Evolutionary conservation across 495 filamentous ascomycete genomes (phyloP).

Genomic region (Amphirosellinia nigrospora): DNA sequence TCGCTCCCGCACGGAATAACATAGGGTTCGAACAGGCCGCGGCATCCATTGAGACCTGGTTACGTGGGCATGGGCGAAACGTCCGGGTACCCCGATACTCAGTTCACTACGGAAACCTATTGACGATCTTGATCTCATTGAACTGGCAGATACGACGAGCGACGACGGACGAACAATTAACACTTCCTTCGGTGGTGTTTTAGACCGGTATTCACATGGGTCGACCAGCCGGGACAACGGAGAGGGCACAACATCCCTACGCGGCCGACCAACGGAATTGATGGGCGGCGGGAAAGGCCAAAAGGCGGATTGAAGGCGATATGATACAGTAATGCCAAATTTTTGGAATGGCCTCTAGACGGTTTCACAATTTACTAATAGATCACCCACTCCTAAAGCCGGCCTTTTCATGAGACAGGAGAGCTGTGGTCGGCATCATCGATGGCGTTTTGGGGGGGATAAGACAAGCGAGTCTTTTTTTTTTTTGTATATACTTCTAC

Average conservation of each 20-base stretch:
- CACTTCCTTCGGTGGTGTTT: background rate
- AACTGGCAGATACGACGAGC: slow-evolving; percentile 70
- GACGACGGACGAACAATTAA: slow-evolving; percentile 50
- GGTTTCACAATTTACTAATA: slow-evolving; percentile 26
- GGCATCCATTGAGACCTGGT: slow-evolving; percentile 85
- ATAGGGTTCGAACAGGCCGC: slow-evolving; percentile 78
- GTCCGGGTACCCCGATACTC: slow-evolving; percentile 55
- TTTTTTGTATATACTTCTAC: slow-evolving; percentile 20
- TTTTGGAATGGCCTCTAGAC: slow-evolving; percentile 19
- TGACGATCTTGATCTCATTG: slow-evolving; percentile 75
- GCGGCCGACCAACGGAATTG: slow-evolving; percentile 32
- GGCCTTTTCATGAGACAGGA: slow-evolving; percentile 23
- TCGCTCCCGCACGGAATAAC: slow-evolving; percentile 41
- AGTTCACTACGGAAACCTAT: slow-evolving; percentile 43
- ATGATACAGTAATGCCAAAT: slow-evolving; percentile 13
- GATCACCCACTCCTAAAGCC: slow-evolving; percentile 6
- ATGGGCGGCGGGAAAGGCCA: slow-evolving; percentile 34
- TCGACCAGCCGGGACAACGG: slow-evolving; percentile 42
- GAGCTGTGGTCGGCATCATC: slow-evolving; percentile 35
- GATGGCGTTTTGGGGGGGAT: slow-evolving; percentile 34
- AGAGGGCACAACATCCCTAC: slow-evolving; percentile 31
- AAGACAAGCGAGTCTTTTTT: slow-evolving; percentile 26
- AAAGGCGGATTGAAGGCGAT: slow-evolving; percentile 43
- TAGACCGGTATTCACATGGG: slow-evolving; percentile 32
- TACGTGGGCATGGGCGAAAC: slow-evolving; percentile 74